Evolutionary conservation across 140 eudicot species (phyloP).

Genomic region (Cichorium intybus): DNA sequence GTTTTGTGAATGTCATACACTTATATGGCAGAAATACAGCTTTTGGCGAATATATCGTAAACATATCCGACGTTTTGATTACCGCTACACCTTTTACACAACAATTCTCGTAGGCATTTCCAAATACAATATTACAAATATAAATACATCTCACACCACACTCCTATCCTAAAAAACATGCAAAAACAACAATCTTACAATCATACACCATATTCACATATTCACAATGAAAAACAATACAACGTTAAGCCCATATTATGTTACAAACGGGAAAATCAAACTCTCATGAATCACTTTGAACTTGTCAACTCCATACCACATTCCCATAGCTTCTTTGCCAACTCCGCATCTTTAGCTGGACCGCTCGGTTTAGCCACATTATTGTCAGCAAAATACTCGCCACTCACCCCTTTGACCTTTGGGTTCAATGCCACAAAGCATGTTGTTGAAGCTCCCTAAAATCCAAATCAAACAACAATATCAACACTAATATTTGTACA

Average conservation of each 20-base stretch:
- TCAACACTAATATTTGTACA: neutral
- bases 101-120: neutral
- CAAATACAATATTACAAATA: conserved; percentile 15
- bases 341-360: conserved; percentile 27
- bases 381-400: conserved; percentile 36
- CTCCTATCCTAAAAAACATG: neutral
- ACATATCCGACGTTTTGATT: too few species aligned
- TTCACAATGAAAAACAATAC: conserved; percentile 1
- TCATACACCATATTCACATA: conserved; percentile 21
- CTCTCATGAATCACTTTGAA: conserved; percentile 18
- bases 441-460: conserved; percentile 43
- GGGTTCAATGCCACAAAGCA: conserved; percentile 44
- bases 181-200: conserved; percentile 7
- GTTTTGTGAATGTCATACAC: too few species aligned
- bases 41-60: too few species aligned
- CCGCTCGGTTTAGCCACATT: conserved; percentile 33
- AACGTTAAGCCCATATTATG: conserved; percentile 8
- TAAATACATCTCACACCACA: conserved; percentile 19
- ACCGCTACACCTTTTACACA: neutral
- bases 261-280: conserved; percentile 1
- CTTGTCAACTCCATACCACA: conserved; percentile 25
- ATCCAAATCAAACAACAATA: neutral
- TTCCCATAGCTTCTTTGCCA: conserved; percentile 49
- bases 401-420: conserved; percentile 40
- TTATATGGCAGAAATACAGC: too few species aligned